phyloP scores from a whole-genome alignment of 345 rosid genomes.

The Eucalyptus melliodora region DNA sequence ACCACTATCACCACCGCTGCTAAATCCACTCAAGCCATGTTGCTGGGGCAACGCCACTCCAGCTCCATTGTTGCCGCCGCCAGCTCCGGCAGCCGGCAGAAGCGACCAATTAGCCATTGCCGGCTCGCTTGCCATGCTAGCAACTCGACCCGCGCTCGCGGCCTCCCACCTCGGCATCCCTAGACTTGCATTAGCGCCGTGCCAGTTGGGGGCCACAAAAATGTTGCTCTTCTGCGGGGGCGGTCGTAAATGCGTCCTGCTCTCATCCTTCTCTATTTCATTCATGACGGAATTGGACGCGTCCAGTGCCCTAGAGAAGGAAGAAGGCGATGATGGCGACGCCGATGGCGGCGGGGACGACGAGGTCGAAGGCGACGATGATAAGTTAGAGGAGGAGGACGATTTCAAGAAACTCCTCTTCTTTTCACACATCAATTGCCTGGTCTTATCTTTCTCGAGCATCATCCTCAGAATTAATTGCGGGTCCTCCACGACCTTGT shows the following conservation, averaged over 20 bases:
- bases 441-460: slow-evolving; percentile 29
- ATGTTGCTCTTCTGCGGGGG: not conserved
- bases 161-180: not conserved
- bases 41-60: not conserved
- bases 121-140: not conserved
- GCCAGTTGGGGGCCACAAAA: not conserved
- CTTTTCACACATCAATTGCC: slow-evolving; percentile 12
- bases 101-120: not conserved
- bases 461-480: slow-evolving; percentile 55
- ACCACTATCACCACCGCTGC: not conserved
- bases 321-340: slow-evolving; percentile 23
- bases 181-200: not conserved
- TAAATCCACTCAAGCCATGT: not conserved
- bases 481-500: slow-evolving; percentile 64
- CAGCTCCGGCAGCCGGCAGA: not conserved
- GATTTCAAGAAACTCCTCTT: slow-evolving; percentile 29
- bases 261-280: not conserved
- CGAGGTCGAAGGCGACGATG: slow-evolving; percentile 3
- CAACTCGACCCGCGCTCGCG: not conserved
- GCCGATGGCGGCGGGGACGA: slow-evolving; percentile 17
- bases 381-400: not conserved
- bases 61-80: not conserved
- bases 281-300: not conserved
- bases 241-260: not conserved
- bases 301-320: not conserved